Percentiles rank a stretch among this genome's conserved stretches.
Evolutionary conservation across 257 asterid species (phyloP).

Genomic region (Hygrophila difformis): DNA sequence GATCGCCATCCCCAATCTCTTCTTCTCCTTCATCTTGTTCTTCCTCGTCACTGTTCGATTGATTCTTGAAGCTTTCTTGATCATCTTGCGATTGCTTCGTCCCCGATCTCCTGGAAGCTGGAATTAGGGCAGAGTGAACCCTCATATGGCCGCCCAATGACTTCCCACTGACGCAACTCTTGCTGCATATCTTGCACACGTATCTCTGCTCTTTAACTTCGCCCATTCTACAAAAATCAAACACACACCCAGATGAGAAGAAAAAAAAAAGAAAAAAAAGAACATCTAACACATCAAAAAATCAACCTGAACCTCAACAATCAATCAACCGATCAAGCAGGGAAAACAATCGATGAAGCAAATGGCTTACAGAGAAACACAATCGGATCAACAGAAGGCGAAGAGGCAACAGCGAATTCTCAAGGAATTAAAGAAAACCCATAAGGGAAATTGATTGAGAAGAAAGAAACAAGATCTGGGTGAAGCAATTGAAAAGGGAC

Average conservation of each 20-base stretch:
- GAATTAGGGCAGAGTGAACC: constrained; percentile 47
- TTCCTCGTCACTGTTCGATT: constrained; percentile 9
- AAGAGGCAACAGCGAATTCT: constrained; percentile 14
- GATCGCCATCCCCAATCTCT: constrained; percentile 22
- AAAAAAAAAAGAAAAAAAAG: too few species aligned
- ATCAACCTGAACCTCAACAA: too few species aligned
- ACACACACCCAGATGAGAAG: background rate
- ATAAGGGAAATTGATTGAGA: background rate
- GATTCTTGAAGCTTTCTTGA: constrained; percentile 2
- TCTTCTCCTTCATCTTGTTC: constrained; percentile 12
- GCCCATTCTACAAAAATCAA: constrained; percentile 25
- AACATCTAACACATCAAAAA: too few species aligned
- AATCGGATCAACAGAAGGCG: constrained; percentile 21
- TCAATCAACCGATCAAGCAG: constrained; percentile 12
- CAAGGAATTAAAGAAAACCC: constrained; percentile 9
- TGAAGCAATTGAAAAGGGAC: constrained; percentile 1
- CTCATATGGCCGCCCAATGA: constrained; percentile 97
- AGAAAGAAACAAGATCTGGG: constrained; percentile 25
- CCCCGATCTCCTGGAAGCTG: constrained; percentile 48
- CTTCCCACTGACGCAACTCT: constrained; percentile 59
- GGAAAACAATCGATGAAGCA: constrained; percentile 13
- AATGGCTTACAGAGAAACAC: too few species aligned
- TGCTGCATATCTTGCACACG: constrained; percentile 66
- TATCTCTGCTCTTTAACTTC: constrained; percentile 15
- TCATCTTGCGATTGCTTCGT: constrained; percentile 18